Conservation (phyloP, 805 yeast genomes). For the Saturnispora silvae region DNA sequence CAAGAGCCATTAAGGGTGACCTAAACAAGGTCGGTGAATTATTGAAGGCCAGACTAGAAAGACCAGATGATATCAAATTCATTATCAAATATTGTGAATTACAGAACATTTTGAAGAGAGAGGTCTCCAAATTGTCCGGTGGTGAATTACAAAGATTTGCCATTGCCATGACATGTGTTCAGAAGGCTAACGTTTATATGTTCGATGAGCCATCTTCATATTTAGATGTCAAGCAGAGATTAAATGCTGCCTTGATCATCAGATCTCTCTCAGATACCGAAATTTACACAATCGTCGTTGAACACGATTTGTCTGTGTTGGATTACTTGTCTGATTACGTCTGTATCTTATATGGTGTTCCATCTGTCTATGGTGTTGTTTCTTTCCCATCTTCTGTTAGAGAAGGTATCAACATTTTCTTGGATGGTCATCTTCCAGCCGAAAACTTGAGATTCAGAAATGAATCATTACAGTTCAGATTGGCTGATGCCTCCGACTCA, state of each 20-base stretch:
- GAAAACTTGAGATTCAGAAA: constrained; percentile 96
- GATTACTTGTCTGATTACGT: constrained; percentile 95
- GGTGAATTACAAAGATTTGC: constrained; percentile 99
- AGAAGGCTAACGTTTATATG: constrained; percentile 93
- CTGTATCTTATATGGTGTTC: constrained; percentile 95
- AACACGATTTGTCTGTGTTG: constrained; percentile 95
- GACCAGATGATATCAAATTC: constrained; percentile 53
- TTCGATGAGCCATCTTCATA: constrained; percentile 99
- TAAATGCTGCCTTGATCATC: constrained; percentile 91
- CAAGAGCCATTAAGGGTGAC: constrained; percentile 91
- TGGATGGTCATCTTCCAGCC: constrained; percentile 95
- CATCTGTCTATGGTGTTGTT: constrained; percentile 98
- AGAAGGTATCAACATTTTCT: constrained; percentile 97
- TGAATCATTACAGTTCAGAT: constrained; percentile 87
- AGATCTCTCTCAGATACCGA: constrained; percentile 73
- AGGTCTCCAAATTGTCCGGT: constrained; percentile 84
- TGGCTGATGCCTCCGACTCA: constrained; percentile 80
- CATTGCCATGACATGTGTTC: constrained; percentile 94
- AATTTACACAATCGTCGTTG: constrained; percentile 88
- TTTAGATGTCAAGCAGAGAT: constrained; percentile 96
- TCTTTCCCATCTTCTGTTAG: constrained; percentile 94
- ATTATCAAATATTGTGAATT: constrained; percentile 67
- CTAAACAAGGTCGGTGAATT: constrained; percentile 78
- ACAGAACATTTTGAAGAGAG: constrained; percentile 70
- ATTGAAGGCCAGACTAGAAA: constrained; percentile 66